A percentile compares a stretch with the other conserved stretches of the same genome.
Evolutionary conservation across 1,284 basidiomycete species (phyloP).

Genomic region (Athelia psychrophila): DNA sequence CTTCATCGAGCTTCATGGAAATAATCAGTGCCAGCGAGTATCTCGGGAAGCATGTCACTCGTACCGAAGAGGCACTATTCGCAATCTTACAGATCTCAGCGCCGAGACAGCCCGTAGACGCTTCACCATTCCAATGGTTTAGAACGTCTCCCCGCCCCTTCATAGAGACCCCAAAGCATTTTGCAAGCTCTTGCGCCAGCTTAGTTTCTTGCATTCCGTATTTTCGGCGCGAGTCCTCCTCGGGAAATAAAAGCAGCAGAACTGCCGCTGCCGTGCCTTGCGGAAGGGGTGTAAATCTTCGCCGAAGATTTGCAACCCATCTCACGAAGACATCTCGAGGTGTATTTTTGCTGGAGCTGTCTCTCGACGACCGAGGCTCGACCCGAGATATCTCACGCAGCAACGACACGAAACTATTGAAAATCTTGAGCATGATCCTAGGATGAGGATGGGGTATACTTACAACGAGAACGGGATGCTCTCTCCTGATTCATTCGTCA

Average conservation of each 20-base stretch:
- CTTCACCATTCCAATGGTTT: conserved; percentile 44
- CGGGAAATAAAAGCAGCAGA: conserved; percentile 79
- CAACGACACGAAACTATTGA: conserved; percentile 41
- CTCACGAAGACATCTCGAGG: conserved; percentile 37
- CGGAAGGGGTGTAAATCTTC: conserved; percentile 43
- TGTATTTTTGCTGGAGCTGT: conserved; percentile 20
- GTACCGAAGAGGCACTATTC: conserved; percentile 32
- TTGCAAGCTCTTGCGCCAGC: conserved; percentile 54
- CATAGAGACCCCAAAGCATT: conserved; percentile 44
- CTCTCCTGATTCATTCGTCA: no score
- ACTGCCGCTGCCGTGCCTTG: conserved; percentile 47
- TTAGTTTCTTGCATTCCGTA: conserved; percentile 73
- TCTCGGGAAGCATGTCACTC: conserved; percentile 17
- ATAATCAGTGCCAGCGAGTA: conserved; percentile 3
- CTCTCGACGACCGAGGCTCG: conserved; percentile 10
- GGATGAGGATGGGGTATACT: conserved; percentile 16
- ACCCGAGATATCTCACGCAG: conserved; percentile 40
- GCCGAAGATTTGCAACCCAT: conserved; percentile 46
- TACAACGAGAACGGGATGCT: conserved; percentile 42
- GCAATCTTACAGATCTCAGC: conserved; percentile 52
- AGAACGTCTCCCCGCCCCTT: conserved; percentile 30
- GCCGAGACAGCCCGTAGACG: conserved; percentile 67
- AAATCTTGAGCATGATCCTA: neutral
- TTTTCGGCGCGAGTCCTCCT: conserved; percentile 67
- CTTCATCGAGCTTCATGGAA: conserved; percentile 14